Conservation (phyloP, 2,329 filamentous ascomycete genomes). For the Botrytis galanthina region DNA sequence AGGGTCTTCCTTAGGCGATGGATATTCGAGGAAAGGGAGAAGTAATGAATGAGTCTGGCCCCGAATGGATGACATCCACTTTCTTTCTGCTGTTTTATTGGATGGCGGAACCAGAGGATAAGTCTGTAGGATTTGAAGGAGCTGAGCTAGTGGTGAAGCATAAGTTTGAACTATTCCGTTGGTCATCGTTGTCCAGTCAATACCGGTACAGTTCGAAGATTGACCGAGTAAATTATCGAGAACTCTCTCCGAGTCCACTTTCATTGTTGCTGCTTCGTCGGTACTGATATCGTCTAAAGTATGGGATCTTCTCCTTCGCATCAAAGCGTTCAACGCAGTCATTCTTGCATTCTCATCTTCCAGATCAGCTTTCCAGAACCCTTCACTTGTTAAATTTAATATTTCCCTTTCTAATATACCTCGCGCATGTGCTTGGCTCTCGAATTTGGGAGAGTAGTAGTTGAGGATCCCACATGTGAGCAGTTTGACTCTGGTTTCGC, state of each 20-base stretch:
- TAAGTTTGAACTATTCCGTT: slow-evolving; percentile 45
- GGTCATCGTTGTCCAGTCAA: slow-evolving; percentile 46
- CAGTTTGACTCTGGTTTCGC: slow-evolving; percentile 44
- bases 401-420: slow-evolving; percentile 38
- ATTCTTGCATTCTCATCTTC: slow-evolving; percentile 32
- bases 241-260: slow-evolving; percentile 36
- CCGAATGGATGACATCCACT: slow-evolving; percentile 40
- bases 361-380: slow-evolving; percentile 40
- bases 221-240: slow-evolving; percentile 33
- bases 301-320: slow-evolving; percentile 42
- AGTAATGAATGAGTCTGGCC: slow-evolving; percentile 45
- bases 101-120: slow-evolving; percentile 25
- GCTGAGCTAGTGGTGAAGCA: slow-evolving; percentile 40
- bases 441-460: slow-evolving; percentile 45
- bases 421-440: slow-evolving; percentile 37
- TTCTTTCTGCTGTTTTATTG: slow-evolving; percentile 34
- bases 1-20: slow-evolving; percentile 28
- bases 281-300: slow-evolving; percentile 38
- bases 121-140: slow-evolving; percentile 31
- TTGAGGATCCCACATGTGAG: slow-evolving; percentile 46
- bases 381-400: slow-evolving; percentile 45
- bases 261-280: slow-evolving; percentile 41
- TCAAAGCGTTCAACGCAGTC: slow-evolving; percentile 39
- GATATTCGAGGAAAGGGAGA: slow-evolving; percentile 48
- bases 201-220: slow-evolving; percentile 40